A percentile compares a stretch with the other conserved stretches of the same genome.
Evolutionary conservation across 108 stramenopile genomes (phyloP).

Genomic region (Thalassiosira profunda): DNA sequence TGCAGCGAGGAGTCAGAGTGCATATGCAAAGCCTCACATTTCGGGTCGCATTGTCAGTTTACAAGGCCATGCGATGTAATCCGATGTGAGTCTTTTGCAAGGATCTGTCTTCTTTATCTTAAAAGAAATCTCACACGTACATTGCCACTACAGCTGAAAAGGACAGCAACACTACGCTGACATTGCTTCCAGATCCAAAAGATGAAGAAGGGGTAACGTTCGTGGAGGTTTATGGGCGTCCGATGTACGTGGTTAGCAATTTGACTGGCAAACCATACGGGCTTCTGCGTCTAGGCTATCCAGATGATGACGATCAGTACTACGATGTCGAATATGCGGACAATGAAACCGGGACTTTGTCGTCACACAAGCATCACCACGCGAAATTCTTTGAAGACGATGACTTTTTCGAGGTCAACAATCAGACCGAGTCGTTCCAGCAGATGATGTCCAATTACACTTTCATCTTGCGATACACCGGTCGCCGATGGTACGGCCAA

Average conservation of each 20-base stretch:
- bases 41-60: constrained; percentile 19
- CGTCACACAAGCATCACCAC: constrained; percentile 19
- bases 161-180: constrained; percentile 11
- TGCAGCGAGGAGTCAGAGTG: constrained; percentile 2
- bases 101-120: background rate
- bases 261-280: constrained; percentile 30
- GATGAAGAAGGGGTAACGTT: constrained; percentile 14
- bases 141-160: constrained; percentile 34
- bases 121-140: background rate
- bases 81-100: constrained; percentile 8
- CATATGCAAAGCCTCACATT: background rate
- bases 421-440: constrained; percentile 13
- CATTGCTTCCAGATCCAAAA: constrained; percentile 9
- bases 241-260: constrained; percentile 10
- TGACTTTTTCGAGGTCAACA: constrained; percentile 40
- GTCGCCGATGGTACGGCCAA: constrained; percentile 38
- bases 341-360: constrained; percentile 1
- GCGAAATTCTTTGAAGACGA: constrained; percentile 18
- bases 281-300: constrained; percentile 24
- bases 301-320: constrained; percentile 13
- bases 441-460: constrained; percentile 40
- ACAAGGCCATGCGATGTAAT: constrained; percentile 12
- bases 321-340: constrained; percentile 2
- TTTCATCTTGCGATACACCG: constrained; percentile 30
- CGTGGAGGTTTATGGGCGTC: constrained; percentile 34